A percentile compares a stretch with the other conserved stretches of the same genome.
Evolutionary conservation across 139 green algal species (phyloP).

Genomic region (Chlamydomonas asymmetrica): DNA sequence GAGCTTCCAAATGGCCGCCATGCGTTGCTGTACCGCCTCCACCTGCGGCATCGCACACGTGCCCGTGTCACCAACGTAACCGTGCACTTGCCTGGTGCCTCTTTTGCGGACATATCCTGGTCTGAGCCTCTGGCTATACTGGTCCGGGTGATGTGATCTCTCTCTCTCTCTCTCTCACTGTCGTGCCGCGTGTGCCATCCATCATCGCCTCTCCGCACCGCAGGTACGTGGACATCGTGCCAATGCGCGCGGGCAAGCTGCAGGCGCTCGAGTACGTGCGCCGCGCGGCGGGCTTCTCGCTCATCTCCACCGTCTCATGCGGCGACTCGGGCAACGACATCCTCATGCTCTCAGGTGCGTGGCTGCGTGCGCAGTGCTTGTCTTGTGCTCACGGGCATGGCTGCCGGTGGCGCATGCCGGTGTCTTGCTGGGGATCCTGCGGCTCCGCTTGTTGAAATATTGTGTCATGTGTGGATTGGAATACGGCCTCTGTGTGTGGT

Average conservation of each 20-base stretch:
- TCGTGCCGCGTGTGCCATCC: neutral
- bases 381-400: conserved; percentile 21
- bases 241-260: conserved; percentile 76
- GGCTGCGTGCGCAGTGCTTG: neutral
- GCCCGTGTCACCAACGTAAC: no score
- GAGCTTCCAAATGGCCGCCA: no score
- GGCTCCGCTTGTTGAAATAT: conserved; percentile 45
- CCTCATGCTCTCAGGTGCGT: conserved; percentile 83
- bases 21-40: no score
- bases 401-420: no score
- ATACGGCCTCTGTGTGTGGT: no score
- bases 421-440: neutral
- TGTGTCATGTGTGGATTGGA: neutral
- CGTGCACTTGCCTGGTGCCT: no score
- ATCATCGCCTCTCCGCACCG: neutral
- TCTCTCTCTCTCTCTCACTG: no score
- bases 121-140: no score
- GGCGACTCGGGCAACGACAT: conserved; percentile 94
- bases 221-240: conserved; percentile 86
- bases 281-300: conserved; percentile 60
- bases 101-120: no score
- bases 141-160: no score
- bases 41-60: no score
- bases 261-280: conserved; percentile 82
- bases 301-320: conserved; percentile 73